Evolutionary conservation across 768 basidiomycete species (phyloP).

Genomic region (Glaciozyma antarctica): DNA sequence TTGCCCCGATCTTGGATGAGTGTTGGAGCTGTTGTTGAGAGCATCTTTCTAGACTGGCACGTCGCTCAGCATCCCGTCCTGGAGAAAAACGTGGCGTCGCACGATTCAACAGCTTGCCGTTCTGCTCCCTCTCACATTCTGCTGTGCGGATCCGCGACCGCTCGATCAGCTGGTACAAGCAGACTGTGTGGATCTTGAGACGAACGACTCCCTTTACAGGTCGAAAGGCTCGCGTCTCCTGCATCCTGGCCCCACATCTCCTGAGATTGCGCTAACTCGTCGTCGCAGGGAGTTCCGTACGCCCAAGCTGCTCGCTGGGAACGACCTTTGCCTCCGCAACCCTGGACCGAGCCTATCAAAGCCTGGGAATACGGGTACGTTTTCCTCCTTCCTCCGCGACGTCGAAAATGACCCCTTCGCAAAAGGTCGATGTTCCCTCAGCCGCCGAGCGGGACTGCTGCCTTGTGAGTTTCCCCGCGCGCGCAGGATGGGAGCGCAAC

Average conservation of each 20-base stretch:
- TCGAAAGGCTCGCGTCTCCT: not conserved
- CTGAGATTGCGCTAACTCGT: not conserved
- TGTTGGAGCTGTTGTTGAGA: too few relatives aligned
- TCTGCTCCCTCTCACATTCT: too few relatives aligned
- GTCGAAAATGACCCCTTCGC: not conserved
- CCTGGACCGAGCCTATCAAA: not conserved
- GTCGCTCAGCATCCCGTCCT: too few relatives aligned
- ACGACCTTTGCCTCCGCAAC: not conserved
- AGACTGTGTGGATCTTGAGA: too few relatives aligned
- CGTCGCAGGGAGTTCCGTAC: conserved; percentile 24
- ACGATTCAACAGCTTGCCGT: too few relatives aligned
- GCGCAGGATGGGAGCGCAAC: not conserved
- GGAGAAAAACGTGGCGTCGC: too few relatives aligned
- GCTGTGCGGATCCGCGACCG: too few relatives aligned
- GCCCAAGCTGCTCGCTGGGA: conserved; percentile 14
- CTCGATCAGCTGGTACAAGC: too few relatives aligned
- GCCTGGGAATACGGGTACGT: conserved; percentile 24
- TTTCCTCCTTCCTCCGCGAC: not conserved
- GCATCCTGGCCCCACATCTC: too few relatives aligned
- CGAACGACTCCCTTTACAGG: too few relatives aligned
- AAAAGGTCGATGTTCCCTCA: conserved; percentile 21
- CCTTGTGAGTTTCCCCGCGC: not conserved
- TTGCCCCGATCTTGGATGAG: too few relatives aligned
- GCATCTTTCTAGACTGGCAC: too few relatives aligned
- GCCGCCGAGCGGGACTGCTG: conserved; percentile 12